Base-by-base conservation (phyloP, 495 filamentous ascomycete genomes). In the Thozetella sp. region DNA sequence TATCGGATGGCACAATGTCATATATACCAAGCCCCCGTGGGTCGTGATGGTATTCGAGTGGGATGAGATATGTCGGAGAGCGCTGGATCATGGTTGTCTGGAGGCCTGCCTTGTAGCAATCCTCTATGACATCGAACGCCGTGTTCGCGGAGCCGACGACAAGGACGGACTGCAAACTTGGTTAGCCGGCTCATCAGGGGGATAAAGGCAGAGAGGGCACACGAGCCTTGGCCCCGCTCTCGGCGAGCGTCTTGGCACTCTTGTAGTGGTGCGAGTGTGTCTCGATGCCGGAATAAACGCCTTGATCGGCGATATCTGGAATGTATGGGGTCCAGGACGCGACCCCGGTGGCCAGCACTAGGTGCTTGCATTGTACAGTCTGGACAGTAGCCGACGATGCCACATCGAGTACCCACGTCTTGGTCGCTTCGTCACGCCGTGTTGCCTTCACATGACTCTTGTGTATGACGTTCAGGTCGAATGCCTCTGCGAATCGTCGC, bases 61-160 rank as follows among this genome's bases (percentile, higher is more conserved):
- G 69, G 9, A 75, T 22, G 13, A 75, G 59, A 53, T 77, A 67
- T 15, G 65, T 67, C 12, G 65, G 63, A 19, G 65, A 67, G 13
- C 65, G 55, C 4, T 51, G 58, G n/a, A 65, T 40, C 56, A 67
- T 67, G 9, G 65, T 67, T n/a, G 65, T 67, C 40, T 57, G 20
- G 22, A 67, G 55, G 11, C 63, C 65, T 2, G 62, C 59, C 2
- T 48, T 30, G 43, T 67, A 46, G 48, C 65, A 67, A 22, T 67
- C 63, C 40, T 65, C 40, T 25, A 67, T 60, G 23, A 67, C 50
- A 48, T 67, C 65, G 55, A 67, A 67, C 1, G 59, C 65, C 15
- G 65, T 67, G 51, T 65, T 67, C 1, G 65, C 65, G 13, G 63
- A 67, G 27, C 65, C 65, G 51, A 67, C 56, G 2, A 67, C 62